phyloP scores from a whole-genome alignment of 768 basidiomycete species.

The Chalciporus piperatus region DNA sequence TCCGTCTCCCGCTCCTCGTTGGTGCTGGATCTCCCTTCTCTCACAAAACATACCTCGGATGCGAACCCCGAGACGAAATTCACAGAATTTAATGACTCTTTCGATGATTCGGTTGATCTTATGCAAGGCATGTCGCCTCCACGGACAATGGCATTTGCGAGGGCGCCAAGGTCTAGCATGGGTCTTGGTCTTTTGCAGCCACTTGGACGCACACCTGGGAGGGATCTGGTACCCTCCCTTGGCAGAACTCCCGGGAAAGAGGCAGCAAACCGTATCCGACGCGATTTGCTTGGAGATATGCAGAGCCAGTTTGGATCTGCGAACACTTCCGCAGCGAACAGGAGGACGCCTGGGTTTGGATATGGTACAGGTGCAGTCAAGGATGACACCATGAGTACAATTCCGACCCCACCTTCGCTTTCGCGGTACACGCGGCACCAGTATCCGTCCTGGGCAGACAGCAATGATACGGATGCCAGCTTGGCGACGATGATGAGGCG shows the following conservation, averaged over 20 bases:
- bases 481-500: slow-evolving; percentile 70
- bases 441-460: slow-evolving; percentile 38
- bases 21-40: slow-evolving; percentile 50
- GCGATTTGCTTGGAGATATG: slow-evolving; percentile 57
- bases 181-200: slow-evolving; percentile 34
- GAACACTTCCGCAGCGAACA: slow-evolving; percentile 13
- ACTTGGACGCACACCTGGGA: slow-evolving; percentile 64
- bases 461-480: slow-evolving; percentile 51
- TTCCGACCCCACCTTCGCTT: slow-evolving; percentile 69
- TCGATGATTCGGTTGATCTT: slow-evolving; percentile 39
- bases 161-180: slow-evolving; percentile 35
- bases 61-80: slow-evolving; percentile 46
- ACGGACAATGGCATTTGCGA: slow-evolving; percentile 50
- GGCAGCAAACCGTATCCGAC: slow-evolving; percentile 66
- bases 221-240: slow-evolving; percentile 42
- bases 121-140: slow-evolving; percentile 50
- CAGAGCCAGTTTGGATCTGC: slow-evolving; percentile 35
- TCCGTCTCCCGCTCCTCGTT: slow-evolving; percentile 34
- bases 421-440: slow-evolving; percentile 56
- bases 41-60: slow-evolving; percentile 33
- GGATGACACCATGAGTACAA: slow-evolving; percentile 67
- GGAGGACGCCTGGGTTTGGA: slow-evolving; percentile 29
- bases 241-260: slow-evolving; percentile 70
- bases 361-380: slow-evolving; percentile 18
- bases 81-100: slow-evolving; percentile 28